These are phyloP conservation scores for Bigelowiella natans DNA, from an alignment of 78 protist genomes.

Conservation along the genomic window DNA sequence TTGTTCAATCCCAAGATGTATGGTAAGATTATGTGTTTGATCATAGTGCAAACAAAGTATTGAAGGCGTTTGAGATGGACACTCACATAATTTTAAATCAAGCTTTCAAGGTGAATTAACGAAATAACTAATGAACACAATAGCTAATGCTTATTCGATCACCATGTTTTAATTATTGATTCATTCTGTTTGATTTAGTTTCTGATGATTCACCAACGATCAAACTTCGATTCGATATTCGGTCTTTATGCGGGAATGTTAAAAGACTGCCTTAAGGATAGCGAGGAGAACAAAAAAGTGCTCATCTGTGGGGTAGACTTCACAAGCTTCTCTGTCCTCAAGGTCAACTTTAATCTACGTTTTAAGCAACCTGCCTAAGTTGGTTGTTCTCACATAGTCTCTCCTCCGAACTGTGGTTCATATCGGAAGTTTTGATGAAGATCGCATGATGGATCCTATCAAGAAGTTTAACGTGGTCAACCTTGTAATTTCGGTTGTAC, in stretches of 20 bases:
- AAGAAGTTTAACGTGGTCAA: no score
- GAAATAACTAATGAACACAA: background rate
- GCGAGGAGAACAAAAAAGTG: background rate
- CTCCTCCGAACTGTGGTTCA: background rate
- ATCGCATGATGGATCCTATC: background rate
- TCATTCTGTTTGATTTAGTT: no score
- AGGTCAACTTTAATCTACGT: background rate
- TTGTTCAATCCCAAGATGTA: no score
- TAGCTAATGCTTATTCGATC: background rate
- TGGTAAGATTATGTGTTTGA: no score
- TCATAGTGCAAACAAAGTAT: no score
- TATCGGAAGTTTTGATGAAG: background rate
- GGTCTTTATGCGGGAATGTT: no score
- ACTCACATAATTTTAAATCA: background rate
- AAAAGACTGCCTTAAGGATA: no score
- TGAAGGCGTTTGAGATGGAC: background rate
- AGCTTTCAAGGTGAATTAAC: background rate
- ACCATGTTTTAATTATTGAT: no score
- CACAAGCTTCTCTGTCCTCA: background rate
- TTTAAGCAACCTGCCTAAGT: background rate
- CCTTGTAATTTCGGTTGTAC: no score
- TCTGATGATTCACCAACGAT: no score
- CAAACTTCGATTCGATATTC: no score
- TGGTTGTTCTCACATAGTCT: background rate
- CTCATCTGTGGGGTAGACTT: background rate